Evolutionary conservation across 306 rosid genomes (phyloP).

Genomic region (Alnus rubra): DNA sequence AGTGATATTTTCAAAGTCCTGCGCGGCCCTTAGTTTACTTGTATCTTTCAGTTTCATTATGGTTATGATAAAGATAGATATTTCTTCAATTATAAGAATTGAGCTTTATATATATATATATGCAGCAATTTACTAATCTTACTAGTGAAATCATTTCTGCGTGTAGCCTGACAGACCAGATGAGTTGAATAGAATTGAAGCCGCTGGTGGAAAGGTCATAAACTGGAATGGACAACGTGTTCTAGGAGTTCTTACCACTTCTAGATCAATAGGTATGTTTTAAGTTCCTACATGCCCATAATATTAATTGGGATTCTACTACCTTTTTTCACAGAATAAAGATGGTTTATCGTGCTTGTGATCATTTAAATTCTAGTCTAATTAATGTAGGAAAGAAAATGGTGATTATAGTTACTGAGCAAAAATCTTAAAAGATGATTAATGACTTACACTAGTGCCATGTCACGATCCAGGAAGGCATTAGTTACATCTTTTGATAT

Average conservation of each 20-base stretch:
- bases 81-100: not conserved
- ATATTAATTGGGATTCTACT: not conserved
- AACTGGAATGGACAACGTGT: slow-evolving; percentile 93
- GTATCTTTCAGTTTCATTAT: not conserved
- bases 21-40: not conserved
- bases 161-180: slow-evolving; percentile 75
- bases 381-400: not conserved
- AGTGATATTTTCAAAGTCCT: not conserved
- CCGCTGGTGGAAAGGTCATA: slow-evolving; percentile 85
- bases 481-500: too few species aligned
- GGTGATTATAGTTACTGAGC: not conserved
- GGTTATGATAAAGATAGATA: not conserved
- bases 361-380: not conserved
- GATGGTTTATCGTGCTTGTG: not conserved
- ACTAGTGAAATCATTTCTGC: not conserved
- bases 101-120: not conserved
- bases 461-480: too few species aligned
- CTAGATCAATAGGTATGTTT: slow-evolving; percentile 80
- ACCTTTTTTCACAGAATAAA: not conserved
- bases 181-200: slow-evolving; percentile 92
- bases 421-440: not conserved
- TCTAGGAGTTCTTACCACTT: slow-evolving; percentile 90
- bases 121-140: not conserved
- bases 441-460: not conserved
- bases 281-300: not conserved